A percentile compares a stretch with the other conserved stretches of the same genome.
phyloP scores from a whole-genome alignment of 1,139 yeast species.

The Saccharomyces hybrid region DNA sequence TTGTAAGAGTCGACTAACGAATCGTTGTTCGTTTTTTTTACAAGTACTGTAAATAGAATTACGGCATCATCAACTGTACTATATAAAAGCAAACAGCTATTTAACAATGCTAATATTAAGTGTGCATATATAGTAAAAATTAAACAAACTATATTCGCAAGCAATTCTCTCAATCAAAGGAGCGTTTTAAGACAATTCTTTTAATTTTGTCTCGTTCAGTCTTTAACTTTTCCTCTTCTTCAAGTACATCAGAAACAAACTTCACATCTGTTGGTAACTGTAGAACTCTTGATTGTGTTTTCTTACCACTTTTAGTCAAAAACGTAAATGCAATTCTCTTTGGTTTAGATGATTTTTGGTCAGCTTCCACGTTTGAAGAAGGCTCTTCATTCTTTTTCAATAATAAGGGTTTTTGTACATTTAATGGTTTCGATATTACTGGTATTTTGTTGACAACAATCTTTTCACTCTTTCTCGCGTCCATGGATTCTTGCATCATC shows the following conservation, averaged over 20 bases:
- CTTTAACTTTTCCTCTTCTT: slow-evolving; percentile 33
- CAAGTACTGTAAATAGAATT: background rate
- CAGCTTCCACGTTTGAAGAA: background rate
- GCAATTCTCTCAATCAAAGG: slow-evolving; percentile 24
- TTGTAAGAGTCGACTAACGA: slow-evolving; percentile 47
- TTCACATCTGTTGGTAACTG: slow-evolving; percentile 43
- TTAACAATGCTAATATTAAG: background rate
- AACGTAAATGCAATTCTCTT: slow-evolving; percentile 44
- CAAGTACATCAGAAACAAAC: slow-evolving; percentile 40
- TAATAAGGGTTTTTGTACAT: slow-evolving; percentile 2
- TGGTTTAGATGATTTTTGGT: slow-evolving; percentile 5
- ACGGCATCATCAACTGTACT: background rate
- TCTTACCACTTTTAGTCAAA: slow-evolving; percentile 46
- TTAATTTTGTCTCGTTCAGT: slow-evolving; percentile 35
- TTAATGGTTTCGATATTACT: slow-evolving; percentile 6
- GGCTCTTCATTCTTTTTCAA: slow-evolving; percentile 1
- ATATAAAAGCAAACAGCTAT: background rate
- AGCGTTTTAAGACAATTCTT: slow-evolving; percentile 31
- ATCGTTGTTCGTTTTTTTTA: background rate
- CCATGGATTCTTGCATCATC: slow-evolving; percentile 45
- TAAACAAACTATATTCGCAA: background rate
- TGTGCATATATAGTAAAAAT: background rate
- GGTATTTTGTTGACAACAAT: slow-evolving; percentile 22
- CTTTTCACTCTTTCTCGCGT: slow-evolving; percentile 32
- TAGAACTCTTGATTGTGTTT: slow-evolving; percentile 39